Evolutionary conservation across 2,329 filamentous ascomycete genomes (phyloP).

Genomic region (Fusarium scirpi): DNA sequence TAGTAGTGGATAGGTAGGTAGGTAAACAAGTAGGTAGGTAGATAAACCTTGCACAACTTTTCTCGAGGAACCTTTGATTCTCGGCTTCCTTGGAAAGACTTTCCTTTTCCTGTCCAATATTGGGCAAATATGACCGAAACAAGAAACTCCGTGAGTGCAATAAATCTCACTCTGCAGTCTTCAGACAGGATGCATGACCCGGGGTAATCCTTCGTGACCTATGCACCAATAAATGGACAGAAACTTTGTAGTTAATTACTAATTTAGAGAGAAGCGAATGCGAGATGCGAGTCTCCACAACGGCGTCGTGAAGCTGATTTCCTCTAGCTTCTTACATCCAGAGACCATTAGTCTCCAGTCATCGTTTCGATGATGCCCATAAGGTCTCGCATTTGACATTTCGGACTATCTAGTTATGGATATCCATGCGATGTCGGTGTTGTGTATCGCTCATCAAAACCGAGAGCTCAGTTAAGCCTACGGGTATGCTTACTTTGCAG

Average conservation of each 20-base stretch:
- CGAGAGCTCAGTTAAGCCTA: not conserved
- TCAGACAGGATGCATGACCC: not conserved
- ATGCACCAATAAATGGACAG: not conserved
- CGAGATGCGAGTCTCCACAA: constrained; percentile 39
- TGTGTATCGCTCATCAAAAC: not conserved
- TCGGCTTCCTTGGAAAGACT: constrained; percentile 8
- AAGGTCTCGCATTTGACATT: not conserved
- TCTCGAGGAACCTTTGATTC: not conserved
- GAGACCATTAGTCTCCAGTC: constrained; percentile 8
- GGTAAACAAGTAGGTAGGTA: no score
- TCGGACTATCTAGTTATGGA: not conserved
- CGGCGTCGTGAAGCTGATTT: constrained; percentile 12
- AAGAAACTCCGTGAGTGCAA: not conserved
- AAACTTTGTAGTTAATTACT: not conserved
- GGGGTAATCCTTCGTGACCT: not conserved
- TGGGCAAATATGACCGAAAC: not conserved
- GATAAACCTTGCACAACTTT: not conserved
- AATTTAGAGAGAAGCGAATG: constrained; percentile 26
- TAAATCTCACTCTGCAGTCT: not conserved
- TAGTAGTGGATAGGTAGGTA: not conserved
- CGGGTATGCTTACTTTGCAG: not conserved
- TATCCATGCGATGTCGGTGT: not conserved
- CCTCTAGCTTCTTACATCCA: not conserved
- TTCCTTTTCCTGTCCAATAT: constrained; percentile 26
- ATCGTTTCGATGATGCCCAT: constrained; percentile 4